Base-by-base conservation (phyloP, 164 flowering plant genomes). In the Berberis vulgaris region DNA sequence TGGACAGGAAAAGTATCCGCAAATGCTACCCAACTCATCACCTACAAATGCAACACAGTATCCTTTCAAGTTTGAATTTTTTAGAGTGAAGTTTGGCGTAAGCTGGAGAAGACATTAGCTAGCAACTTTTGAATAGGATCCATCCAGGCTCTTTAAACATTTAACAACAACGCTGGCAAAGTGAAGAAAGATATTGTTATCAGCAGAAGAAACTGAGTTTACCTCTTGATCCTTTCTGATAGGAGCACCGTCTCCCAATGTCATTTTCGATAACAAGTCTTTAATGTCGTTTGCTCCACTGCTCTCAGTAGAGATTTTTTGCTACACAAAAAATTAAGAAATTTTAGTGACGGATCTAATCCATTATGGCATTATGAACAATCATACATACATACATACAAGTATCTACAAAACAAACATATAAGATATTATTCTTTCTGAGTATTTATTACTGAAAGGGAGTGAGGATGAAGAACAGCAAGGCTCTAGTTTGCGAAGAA, bases 21-120 rank as follows among this genome's bases (percentile, higher is more conserved):
- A 76, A 86, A 89, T 43, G 57, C 71, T 57, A 83, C 75, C 96
- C 93, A 89, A 64, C 86, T 86, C 74, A 71, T 69, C 65, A 82
- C 81, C 98, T 91, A 79, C 72, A 78, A 42, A 63, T 54, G 66
- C 61, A 65, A 63, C 45, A 45, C 38, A 54, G 41, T 7, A 6
- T 26, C 26, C 39, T 12, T 43, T 26, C 50, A 13, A 60, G 42
- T 0, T 5, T 8, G 58, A 49, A 12, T 49, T 55, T 57, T 40
- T 40, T 57, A n/a, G 12, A 2, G 3, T 40, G 11, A 50, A 50
- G 11, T 5, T 50, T 50, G 12, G 12, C 11, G 12, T 8, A 9
- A 50, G 13, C 54, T 4, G n/a, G 10, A 6, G 10, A 52, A 52
- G 10, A 52, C 45, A 42, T 40, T 52, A 56, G 9, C 59, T 56